phyloP scores from a whole-genome alignment of 768 basidiomycete genomes.

The Mrakia gelida region DNA sequence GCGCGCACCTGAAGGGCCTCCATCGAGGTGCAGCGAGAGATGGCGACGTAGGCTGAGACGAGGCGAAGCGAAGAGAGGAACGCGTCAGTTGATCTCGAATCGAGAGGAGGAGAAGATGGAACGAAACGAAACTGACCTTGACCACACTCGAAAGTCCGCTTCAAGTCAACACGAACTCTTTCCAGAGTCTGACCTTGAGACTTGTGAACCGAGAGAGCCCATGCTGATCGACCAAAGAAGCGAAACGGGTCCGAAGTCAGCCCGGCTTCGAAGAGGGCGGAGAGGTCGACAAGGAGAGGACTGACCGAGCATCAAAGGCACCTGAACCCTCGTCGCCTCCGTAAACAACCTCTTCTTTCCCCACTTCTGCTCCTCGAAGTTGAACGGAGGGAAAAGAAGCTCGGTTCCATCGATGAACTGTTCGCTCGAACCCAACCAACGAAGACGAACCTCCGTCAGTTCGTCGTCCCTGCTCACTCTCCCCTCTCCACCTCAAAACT shows the following conservation, averaged over 20 bases:
- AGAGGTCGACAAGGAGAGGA: neutral
- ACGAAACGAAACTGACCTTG: neutral
- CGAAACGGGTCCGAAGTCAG: neutral
- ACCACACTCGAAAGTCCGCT: neutral
- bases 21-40: neutral
- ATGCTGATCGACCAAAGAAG: neutral
- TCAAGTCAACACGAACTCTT: neutral
- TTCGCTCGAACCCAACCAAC: neutral
- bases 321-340: constrained; percentile 2
- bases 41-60: neutral
- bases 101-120: neutral
- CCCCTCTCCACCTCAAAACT: neutral
- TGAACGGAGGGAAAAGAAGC: neutral
- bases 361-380: neutral
- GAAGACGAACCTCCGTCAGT: neutral
- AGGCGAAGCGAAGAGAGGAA: neutral
- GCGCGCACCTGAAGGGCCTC: neutral
- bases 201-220: neutral
- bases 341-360: neutral
- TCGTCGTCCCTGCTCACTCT: neutral
- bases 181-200: constrained; percentile 1
- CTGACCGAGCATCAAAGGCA: neutral
- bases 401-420: neutral
- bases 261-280: neutral
- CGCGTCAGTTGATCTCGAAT: neutral